Conservation (phyloP, 2,329 filamentous ascomycete genomes). For the Pseudonectria foliicola region DNA sequence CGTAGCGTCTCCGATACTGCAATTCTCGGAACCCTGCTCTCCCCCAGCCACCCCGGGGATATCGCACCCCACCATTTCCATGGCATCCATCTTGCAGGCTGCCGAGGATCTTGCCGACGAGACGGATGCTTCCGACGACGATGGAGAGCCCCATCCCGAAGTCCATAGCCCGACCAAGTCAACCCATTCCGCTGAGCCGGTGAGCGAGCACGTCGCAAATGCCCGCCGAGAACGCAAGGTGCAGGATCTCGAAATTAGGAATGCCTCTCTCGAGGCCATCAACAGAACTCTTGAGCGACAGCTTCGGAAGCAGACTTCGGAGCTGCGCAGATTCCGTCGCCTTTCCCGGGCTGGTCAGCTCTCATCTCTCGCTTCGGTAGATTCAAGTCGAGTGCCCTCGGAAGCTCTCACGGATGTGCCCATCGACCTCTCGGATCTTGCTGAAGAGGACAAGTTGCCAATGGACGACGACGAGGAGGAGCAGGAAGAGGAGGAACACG, state of each 20-base stretch:
- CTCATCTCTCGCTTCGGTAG: constrained; percentile 45
- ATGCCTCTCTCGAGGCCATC: constrained; percentile 89
- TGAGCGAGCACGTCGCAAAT: constrained; percentile 75
- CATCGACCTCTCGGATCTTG: constrained; percentile 42
- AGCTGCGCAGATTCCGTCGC: constrained; percentile 79
- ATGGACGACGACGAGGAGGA: constrained; percentile 38
- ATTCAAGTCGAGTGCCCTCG: constrained; percentile 38
- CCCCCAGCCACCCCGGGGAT: constrained; percentile 28
- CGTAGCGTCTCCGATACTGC: constrained; percentile 24
- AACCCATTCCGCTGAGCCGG: constrained; percentile 46
- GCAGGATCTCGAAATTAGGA: constrained; percentile 91
- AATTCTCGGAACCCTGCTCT: constrained; percentile 31
- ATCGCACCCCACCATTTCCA: constrained; percentile 33
- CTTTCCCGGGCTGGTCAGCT: constrained; percentile 74
- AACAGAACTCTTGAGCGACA: constrained; percentile 89
- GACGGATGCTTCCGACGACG: constrained; percentile 18
- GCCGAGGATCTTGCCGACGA: constrained; percentile 43
- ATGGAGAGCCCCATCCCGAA: constrained; percentile 27
- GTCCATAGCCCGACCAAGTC: constrained; percentile 53
- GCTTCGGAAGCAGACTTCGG: constrained; percentile 81
- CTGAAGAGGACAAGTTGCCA: constrained; percentile 33
- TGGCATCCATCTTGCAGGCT: constrained; percentile 50
- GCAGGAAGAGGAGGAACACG: constrained; percentile 40
- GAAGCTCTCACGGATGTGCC: constrained; percentile 36
- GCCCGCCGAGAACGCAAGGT: constrained; percentile 91